Base-by-base conservation (phyloP, 306 rosid species). In the Trifolium repens region DNA sequence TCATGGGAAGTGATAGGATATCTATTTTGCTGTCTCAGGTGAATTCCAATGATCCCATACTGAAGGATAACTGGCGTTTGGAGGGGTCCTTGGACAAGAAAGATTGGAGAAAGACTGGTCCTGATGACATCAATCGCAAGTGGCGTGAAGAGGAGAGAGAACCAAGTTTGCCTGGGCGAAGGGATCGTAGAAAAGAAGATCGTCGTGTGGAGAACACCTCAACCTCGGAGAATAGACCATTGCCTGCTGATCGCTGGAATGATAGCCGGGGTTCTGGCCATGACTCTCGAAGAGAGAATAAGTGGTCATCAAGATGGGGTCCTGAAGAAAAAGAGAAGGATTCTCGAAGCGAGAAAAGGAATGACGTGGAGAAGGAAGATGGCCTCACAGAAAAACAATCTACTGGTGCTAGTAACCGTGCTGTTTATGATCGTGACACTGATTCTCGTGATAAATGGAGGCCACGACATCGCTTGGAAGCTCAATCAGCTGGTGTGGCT, bases 121-220 rank as follows among this genome's bases (percentile, higher is more conserved):
- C 94, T 26, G 94, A 87, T 73, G 78, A 87, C 54, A 74, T 70
- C 47, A 87, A 61, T 35, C 88, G 88, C 47, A 90, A 89, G 79
- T 89, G 94, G 94, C 91, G 94, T 76, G 94, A 89, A 72, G 94
- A 89, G 87, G 94, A 89, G 87, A 87, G 94, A 77, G 94, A 89
- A 78, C 87, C 94, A 34, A 81, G 87, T 78, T 80, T 85, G 82
- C 90, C 87, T 71, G 90, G 91, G 77, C 80, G 91, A 84, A 84
- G 90, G 80, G 91, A 87, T 70, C 90, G 87, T 24, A 84, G 87
- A 78, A 89, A 87, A 85, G 91, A 87, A 43, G 94, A 89, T 70
- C 87, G 91, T 53, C 87, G 88, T 66, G 34, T 72, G 16, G 94
- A 88, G 80, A 78, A 59, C 60, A 81, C 81, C 58, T 83, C 89